Conservation (phyloP, 2,329 filamentous ascomycete species). For the Ophiostoma angusticollis region DNA sequence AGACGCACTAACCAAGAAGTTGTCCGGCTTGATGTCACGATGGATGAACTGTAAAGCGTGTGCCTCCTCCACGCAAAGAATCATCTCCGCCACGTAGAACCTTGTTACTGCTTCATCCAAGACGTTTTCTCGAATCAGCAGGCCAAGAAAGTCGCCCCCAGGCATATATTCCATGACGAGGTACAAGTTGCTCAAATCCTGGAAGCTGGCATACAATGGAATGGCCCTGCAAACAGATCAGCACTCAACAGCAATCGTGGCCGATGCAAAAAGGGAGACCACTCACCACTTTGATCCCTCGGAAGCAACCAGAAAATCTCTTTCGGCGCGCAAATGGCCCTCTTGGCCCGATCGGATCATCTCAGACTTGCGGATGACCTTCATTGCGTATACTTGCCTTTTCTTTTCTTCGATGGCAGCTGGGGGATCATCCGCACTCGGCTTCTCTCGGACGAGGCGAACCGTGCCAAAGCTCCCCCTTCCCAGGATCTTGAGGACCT, state of each 20-base stretch:
- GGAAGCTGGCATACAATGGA: conserved; percentile 75
- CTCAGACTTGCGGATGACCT: conserved; percentile 84
- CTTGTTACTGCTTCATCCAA: conserved; percentile 65
- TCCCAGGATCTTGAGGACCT: conserved; percentile 69
- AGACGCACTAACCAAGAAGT: conserved; percentile 79
- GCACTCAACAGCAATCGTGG: too few species aligned
- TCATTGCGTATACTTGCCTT: conserved; percentile 80
- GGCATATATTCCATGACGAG: conserved; percentile 98
- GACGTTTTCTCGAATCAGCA: conserved; percentile 74
- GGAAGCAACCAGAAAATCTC: conserved; percentile 81
- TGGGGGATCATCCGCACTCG: not conserved
- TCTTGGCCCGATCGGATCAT: conserved; percentile 90
- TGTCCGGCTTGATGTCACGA: conserved; percentile 92
- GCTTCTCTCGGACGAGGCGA: conserved; percentile 61
- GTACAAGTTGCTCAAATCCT: conserved; percentile 74
- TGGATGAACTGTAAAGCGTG: conserved; percentile 86
- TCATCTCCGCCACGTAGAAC: conserved; percentile 93
- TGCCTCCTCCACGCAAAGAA: conserved; percentile 84
- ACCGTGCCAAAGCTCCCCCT: conserved; percentile 95
- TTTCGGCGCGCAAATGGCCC: conserved; percentile 78
- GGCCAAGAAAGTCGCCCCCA: conserved; percentile 81
- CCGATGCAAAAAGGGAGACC: too few species aligned
- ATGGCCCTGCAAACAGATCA: conserved; percentile 51
- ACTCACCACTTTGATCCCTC: conserved; percentile 68
- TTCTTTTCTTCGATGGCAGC: not conserved